Percentiles rank a stretch among this genome's conserved stretches.
These are phyloP conservation scores for Dalechampia spathulata DNA, from an alignment of 441 rosid species.

Conservation along the genomic window DNA sequence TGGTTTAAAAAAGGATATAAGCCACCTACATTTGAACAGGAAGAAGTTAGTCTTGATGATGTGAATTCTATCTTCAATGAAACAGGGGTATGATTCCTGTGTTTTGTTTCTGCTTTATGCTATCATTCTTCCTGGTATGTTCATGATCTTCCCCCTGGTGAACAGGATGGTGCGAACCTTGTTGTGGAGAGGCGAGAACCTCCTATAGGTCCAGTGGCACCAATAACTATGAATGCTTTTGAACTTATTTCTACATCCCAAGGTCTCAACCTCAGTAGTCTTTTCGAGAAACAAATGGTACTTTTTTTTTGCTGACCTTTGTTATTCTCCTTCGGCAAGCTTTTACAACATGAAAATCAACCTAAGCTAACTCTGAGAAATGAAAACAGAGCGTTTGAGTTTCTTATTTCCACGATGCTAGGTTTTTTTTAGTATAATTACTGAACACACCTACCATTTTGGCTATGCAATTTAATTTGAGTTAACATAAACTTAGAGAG, in stretches of 20 bases:
- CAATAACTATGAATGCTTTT: slow-evolving; percentile 95
- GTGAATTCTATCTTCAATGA: slow-evolving; percentile 84
- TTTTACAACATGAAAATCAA: too few relatives aligned
- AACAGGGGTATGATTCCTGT: slow-evolving; percentile 50
- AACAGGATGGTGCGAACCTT: slow-evolving; percentile 63
- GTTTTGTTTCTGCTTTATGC: neutral
- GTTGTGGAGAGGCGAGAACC: slow-evolving; percentile 88
- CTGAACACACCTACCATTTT: too few relatives aligned
- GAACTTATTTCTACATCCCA: slow-evolving; percentile 97
- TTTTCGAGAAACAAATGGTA: slow-evolving; percentile 98
- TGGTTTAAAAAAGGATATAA: slow-evolving; percentile 99
- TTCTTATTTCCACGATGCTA: too few relatives aligned
- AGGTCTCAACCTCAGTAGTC: slow-evolving; percentile 87
- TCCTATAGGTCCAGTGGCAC: slow-evolving; percentile 36
- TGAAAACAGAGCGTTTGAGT: too few relatives aligned
- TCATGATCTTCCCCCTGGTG: slow-evolving; percentile 16
- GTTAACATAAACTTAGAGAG: slow-evolving; percentile 10
- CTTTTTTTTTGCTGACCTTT: slow-evolving; percentile 9
- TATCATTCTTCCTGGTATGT: slow-evolving; percentile 2
- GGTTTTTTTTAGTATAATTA: too few relatives aligned
- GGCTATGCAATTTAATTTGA: neutral
- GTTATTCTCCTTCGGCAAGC: too few relatives aligned
- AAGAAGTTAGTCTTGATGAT: slow-evolving; percentile 68
- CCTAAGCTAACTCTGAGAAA: too few relatives aligned
- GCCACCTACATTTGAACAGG: slow-evolving; percentile 74